Base-by-base conservation (phyloP, 352 stramenopile genomes). In the Phytophthora vignae region DNA sequence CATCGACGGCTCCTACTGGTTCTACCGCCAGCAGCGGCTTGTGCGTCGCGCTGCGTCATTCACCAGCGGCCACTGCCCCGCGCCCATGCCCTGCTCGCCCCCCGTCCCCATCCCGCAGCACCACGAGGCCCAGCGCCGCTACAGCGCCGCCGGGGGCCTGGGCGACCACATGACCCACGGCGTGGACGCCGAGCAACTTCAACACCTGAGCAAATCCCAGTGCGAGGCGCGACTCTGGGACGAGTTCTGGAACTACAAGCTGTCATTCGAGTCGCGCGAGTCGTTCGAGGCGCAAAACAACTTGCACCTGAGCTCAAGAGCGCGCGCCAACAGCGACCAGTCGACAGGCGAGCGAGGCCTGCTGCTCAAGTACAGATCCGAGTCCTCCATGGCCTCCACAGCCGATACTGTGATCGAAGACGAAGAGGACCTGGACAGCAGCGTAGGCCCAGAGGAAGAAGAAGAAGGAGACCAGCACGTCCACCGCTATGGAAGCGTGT, bases 171-270 rank as follows among this genome's bases (percentile, higher is more conserved):
- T 64, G 53, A 56, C 52, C 2, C 58, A 63, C 27, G 71, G 49
- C 33, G 40, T 71, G 15, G 59, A 72, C 29, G 64, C 57, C 8
- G 54, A 73, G 11, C 21, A 75, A 40, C 25, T 66, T 11, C 19
- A 73, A 19, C 53, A 60, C 4, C 19, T 73, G 49, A 76, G 59
- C 60, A 60, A 55, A 21, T 77, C 73, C 12, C 84, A 93, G 64
- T 84, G 79, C 54, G 76, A 90, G 55, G 80, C 76, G 14, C 65
- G 73, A 29, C 74, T 90, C 15, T 90, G 81, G 79, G 83, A 93
- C 50, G 75, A 93, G 48, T 79, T 85, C 63, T 91, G 84, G 85
- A 82, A 93, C 79, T 91, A 83, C 67, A 91, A 91, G 58, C 81
- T 91, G 48, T 91, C 82, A 27, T 78, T 91, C 9, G 85, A 93